Conservation (phyloP, 768 basidiomycete genomes). For the Kwoniella mangroviensis region DNA sequence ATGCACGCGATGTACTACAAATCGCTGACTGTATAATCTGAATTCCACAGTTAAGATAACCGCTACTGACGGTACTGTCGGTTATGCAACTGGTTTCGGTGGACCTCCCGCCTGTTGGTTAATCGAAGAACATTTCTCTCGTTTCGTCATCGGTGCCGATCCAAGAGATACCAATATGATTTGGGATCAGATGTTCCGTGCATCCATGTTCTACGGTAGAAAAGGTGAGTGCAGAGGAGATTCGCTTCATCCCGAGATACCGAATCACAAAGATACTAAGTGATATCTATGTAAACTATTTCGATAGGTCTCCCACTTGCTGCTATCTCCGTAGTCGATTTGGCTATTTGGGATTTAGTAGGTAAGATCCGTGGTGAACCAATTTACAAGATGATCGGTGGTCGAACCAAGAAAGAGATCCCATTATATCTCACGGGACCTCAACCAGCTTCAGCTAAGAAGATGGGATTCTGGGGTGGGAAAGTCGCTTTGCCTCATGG, state of each 20-base stretch:
- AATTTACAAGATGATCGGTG: slow-evolving; percentile 60
- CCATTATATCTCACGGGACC: slow-evolving; percentile 60
- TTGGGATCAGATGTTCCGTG: slow-evolving; percentile 59
- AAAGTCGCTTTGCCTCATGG: slow-evolving; percentile 59
- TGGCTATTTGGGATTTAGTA: slow-evolving; percentile 59
- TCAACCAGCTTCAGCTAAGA: slow-evolving; percentile 53
- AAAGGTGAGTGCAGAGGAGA: slow-evolving; percentile 44
- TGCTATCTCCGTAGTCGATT: slow-evolving; percentile 59
- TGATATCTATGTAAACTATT: neutral
- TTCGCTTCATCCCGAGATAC: neutral
- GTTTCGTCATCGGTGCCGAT: slow-evolving; percentile 59
- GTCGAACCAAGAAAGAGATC: slow-evolving; percentile 58
- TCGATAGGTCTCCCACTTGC: slow-evolving; percentile 56
- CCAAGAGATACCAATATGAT: slow-evolving; percentile 59
- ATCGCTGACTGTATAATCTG: slow-evolving; percentile 8
- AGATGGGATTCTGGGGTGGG: slow-evolving; percentile 59
- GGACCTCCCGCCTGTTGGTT: slow-evolving; percentile 59
- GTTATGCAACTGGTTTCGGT: slow-evolving; percentile 59
- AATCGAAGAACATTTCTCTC: slow-evolving; percentile 59
- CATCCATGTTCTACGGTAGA: slow-evolving; percentile 59
- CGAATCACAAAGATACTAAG: no score
- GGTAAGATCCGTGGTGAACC: slow-evolving; percentile 60
- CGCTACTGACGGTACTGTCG: slow-evolving; percentile 58
- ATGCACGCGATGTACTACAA: no score
- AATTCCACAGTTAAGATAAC: slow-evolving; percentile 53